Percentiles rank a stretch among this genome's conserved stretches.
phyloP scores from a whole-genome alignment of 192 early-diverging fungal genomes.

The Coemansia sp. region DNA sequence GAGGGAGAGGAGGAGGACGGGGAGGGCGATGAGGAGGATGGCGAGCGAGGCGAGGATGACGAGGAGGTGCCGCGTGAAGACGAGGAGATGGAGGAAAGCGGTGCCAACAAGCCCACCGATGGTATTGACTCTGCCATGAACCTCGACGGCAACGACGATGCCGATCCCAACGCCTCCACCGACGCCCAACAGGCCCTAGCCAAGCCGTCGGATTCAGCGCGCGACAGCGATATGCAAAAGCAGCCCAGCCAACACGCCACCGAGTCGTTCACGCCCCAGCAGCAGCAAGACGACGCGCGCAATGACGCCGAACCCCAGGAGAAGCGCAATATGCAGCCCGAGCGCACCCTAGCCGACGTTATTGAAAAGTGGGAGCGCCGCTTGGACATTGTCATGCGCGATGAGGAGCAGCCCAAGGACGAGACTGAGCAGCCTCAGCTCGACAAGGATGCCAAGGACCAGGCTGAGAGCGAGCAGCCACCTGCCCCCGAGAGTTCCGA shows the following conservation, averaged over 20 bases:
- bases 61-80: conserved; percentile 26
- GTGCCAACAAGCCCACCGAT: conserved; percentile 56
- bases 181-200: conserved; percentile 30
- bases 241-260: conserved; percentile 13
- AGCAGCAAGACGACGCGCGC: neutral
- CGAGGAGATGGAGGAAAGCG: conserved; percentile 38
- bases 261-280: conserved; percentile 9
- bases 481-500: conserved; percentile 32
- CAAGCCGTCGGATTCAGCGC: conserved; percentile 22
- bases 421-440: conserved; percentile 42
- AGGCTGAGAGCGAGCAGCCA: conserved; percentile 28
- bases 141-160: conserved; percentile 54
- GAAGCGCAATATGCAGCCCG: conserved; percentile 71
- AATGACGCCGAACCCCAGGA: conserved; percentile 23
- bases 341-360: conserved; percentile 88
- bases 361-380: conserved; percentile 90
- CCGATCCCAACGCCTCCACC: conserved; percentile 22
- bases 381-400: conserved; percentile 70
- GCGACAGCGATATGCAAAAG: conserved; percentile 17
- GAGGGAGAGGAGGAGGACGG: conserved; percentile 29
- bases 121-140: conserved; percentile 60
- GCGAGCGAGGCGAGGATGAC: conserved; percentile 45
- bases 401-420: conserved; percentile 48
- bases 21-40: conserved; percentile 44
- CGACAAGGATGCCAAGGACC: conserved; percentile 48